Conservation (phyloP, 306 rosid species). For the Pterocarpus macrocarpus region DNA sequence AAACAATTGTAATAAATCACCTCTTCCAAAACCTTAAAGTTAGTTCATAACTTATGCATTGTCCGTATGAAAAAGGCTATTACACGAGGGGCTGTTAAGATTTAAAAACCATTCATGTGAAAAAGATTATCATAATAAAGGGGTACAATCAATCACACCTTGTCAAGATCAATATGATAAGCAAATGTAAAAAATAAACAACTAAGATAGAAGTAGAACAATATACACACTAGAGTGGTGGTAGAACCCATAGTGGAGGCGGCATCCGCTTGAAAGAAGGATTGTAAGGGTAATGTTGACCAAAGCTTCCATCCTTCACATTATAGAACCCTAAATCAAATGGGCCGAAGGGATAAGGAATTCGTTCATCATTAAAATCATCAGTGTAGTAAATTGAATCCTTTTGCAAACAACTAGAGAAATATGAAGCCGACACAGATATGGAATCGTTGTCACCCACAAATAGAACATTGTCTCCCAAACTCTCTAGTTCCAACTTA, state of each 20-base stretch:
- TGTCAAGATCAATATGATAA: too few relatives aligned
- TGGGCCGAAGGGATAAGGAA: background rate
- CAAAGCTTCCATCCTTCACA: background rate
- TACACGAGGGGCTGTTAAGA: too few relatives aligned
- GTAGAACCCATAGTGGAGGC: background rate
- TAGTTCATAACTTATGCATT: too few relatives aligned
- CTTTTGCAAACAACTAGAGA: background rate
- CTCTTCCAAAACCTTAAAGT: too few relatives aligned
- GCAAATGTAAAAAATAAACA: too few relatives aligned
- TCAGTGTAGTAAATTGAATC: background rate
- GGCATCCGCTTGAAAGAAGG: background rate
- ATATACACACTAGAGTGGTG: background rate
- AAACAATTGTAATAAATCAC: too few relatives aligned
- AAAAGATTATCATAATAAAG: too few relatives aligned
- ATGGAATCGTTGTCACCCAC: background rate
- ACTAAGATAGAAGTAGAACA: too few relatives aligned
- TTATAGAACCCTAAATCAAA: background rate
- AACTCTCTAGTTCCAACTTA: background rate
- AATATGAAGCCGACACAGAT: background rate
- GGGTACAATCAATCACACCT: too few relatives aligned
- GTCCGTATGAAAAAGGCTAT: too few relatives aligned
- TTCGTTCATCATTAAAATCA: background rate
- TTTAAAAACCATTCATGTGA: too few relatives aligned
- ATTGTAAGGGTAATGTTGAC: background rate
- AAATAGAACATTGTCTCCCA: background rate